A percentile compares a stretch with the other conserved stretches of the same genome.
Conservation (phyloP, 2,329 filamentous ascomycete genomes). For the Amphichorda felina region DNA sequence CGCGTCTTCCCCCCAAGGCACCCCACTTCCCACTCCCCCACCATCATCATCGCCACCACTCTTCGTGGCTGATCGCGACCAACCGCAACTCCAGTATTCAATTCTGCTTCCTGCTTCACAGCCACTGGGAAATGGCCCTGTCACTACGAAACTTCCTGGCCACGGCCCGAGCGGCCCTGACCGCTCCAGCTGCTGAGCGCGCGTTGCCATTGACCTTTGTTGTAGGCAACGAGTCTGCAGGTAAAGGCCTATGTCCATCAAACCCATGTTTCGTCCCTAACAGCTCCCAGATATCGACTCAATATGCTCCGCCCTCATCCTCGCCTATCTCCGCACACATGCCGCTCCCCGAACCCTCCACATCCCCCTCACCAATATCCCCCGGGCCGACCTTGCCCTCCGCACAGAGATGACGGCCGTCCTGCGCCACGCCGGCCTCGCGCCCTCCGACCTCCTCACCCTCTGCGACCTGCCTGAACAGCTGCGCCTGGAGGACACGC, state of each 20-base stretch:
- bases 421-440: slow-evolving; percentile 47
- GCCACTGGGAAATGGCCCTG: too few relatives aligned
- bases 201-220: slow-evolving; percentile 44
- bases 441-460: slow-evolving; percentile 51
- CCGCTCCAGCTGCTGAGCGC: slow-evolving; percentile 29
- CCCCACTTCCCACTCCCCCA: too few relatives aligned
- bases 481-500: slow-evolving; percentile 42
- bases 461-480: slow-evolving; percentile 34
- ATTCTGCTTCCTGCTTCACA: too few relatives aligned
- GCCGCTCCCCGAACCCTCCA: slow-evolving; percentile 42
- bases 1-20: too few relatives aligned
- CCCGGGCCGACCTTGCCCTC: slow-evolving; percentile 54
- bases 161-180: slow-evolving; percentile 33
- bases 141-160: slow-evolving; percentile 40
- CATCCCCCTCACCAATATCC: slow-evolving; percentile 64
- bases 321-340: slow-evolving; percentile 62
- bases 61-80: neutral
- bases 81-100: neutral
- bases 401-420: slow-evolving; percentile 61
- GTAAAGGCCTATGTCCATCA: slow-evolving; percentile 19
- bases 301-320: slow-evolving; percentile 60
- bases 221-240: slow-evolving; percentile 56
- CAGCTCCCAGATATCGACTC: slow-evolving; percentile 59
- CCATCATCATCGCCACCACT: neutral
- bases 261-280: neutral